These are phyloP conservation scores for Lithocarpus polystachyus DNA, from an alignment of 306 rosid species.

Conservation along the genomic window DNA sequence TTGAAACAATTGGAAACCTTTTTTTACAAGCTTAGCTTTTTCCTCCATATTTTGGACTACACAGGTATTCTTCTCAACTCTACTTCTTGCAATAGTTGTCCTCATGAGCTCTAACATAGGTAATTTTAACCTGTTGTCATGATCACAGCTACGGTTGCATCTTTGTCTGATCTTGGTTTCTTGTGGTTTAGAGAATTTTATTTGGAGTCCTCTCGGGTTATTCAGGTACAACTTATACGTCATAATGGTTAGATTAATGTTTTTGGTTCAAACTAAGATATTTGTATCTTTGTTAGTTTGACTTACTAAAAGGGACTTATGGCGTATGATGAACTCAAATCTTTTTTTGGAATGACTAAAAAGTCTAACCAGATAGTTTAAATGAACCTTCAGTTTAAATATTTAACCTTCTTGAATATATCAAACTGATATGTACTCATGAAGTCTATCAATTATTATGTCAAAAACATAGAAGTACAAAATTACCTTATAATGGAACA, in stretches of 20 bases:
- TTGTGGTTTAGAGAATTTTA: conserved; percentile 97
- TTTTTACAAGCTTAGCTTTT: conserved; percentile 95
- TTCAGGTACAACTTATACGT: conserved; percentile 62
- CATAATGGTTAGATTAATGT: not conserved
- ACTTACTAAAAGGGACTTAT: not conserved
- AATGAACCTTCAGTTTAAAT: not conserved
- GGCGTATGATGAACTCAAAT: not conserved
- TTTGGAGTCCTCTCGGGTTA: conserved; percentile 96
- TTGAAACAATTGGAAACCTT: conserved; percentile 87
- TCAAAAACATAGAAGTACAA: not conserved
- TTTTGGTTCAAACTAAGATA: not conserved
- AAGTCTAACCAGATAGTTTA: not conserved
- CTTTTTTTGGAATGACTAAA: not conserved
- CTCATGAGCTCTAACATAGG: not conserved
- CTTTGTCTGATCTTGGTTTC: conserved; percentile 95
- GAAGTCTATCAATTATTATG: not conserved
- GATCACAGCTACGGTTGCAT: conserved; percentile 76
- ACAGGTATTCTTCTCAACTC: conserved; percentile 54
- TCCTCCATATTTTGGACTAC: conserved; percentile 86
- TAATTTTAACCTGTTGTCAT: conserved; percentile 5
- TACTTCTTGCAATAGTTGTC: not conserved
- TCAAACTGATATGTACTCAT: not conserved
- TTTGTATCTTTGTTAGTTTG: not conserved
- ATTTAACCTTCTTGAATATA: not conserved
- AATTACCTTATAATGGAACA: not conserved